Conservation (phyloP, 2,329 filamentous ascomycete genomes). For the Colletotrichum sp. region DNA sequence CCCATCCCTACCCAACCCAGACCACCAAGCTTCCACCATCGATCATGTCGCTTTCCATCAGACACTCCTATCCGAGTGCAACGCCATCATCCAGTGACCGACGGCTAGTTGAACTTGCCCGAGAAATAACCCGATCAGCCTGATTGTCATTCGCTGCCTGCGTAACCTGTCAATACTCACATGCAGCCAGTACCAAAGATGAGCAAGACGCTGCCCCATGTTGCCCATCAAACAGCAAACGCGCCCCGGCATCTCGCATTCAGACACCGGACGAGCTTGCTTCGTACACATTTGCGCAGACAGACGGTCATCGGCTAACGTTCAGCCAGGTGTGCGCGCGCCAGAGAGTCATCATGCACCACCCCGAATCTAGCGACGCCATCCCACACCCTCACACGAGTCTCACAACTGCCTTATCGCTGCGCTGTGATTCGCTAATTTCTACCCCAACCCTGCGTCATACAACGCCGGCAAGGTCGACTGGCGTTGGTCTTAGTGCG, state of each 20-base stretch:
- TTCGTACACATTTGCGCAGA: neutral
- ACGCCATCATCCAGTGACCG: neutral
- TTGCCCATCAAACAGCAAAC: neutral
- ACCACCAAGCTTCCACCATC: neutral
- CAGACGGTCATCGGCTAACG: neutral
- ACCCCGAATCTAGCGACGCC: constrained; percentile 4
- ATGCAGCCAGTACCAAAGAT: neutral
- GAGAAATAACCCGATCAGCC: neutral
- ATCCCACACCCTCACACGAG: neutral
- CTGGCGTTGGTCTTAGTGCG: constrained; percentile 10
- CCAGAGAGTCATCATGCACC: constrained; percentile 15
- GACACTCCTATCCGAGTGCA: neutral
- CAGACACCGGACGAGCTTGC: neutral
- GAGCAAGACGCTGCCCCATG: neutral
- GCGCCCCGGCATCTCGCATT: neutral
- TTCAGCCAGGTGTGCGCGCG: neutral
- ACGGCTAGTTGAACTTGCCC: neutral
- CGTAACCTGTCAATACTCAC: neutral
- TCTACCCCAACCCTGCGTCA: constrained; percentile 12
- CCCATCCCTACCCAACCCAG: neutral
- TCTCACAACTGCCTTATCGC: constrained; percentile 19
- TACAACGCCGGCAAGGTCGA: constrained; percentile 6
- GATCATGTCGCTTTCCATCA: neutral
- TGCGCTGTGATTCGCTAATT: neutral
- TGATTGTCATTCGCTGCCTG: neutral